phyloP scores from a whole-genome alignment of 2,329 filamentous ascomycete genomes.

The Fusarium buharicum region DNA sequence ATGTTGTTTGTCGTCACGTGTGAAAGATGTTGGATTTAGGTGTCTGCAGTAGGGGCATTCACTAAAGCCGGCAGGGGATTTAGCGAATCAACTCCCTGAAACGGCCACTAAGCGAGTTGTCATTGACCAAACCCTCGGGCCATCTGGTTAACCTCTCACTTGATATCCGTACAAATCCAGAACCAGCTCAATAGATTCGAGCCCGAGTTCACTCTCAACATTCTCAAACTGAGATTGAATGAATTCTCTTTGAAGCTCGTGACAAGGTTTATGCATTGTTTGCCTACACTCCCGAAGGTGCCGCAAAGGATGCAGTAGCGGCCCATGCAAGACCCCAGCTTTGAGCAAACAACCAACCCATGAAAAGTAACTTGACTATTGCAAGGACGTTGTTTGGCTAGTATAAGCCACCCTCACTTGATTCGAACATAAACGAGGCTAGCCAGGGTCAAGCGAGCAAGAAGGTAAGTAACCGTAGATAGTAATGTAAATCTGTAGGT shows the following conservation, averaged over 20 bases:
- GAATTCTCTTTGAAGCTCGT: not conserved
- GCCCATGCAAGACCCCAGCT: not conserved
- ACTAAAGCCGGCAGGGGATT: not conserved
- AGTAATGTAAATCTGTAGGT: not conserved
- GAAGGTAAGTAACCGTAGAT: not conserved
- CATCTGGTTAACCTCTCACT: not conserved
- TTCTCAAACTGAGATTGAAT: too few species aligned
- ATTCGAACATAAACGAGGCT: too few species aligned
- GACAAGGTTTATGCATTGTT: not conserved
- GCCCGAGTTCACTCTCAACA: too few species aligned
- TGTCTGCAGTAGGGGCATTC: not conserved
- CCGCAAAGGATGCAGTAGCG: not conserved
- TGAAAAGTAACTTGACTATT: not conserved
- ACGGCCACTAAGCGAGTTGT: not conserved
- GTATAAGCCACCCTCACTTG: too few species aligned
- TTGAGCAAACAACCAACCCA: not conserved
- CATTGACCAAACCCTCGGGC: not conserved
- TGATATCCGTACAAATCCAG: not conserved
- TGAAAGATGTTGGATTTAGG: not conserved
- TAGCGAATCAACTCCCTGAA: not conserved
- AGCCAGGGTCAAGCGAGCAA: not conserved
- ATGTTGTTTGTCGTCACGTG: conserved; percentile 29
- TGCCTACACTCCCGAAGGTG: not conserved
- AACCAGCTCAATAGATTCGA: not conserved
- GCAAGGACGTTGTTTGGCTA: not conserved